Base-by-base conservation (phyloP, 176 grass and related monocot species). In the Coix lacrymajobi region DNA sequence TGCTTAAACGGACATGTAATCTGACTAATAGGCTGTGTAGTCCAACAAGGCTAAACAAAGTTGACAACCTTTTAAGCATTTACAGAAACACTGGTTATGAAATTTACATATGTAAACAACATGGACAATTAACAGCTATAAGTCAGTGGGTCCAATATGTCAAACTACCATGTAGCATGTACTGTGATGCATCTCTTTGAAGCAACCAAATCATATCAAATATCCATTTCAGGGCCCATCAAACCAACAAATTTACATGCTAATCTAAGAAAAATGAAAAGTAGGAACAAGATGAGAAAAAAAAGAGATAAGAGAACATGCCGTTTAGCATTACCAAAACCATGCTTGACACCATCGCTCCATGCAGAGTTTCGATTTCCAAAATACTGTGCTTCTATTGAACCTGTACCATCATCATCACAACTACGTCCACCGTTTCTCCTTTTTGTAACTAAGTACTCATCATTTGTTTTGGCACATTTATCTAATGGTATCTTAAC, bases 261-360 rank as follows among this genome's bases (percentile, higher is more conserved):
- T 19, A 70, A 38, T 85, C 33, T 65, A 70, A 25, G 31, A 71
- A 66, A 79, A 73, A 63, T 16, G 11, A 33, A 37, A 81, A 7
- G 38, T 49, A 89, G 8, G 10, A 77, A 71, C 6, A 56, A 62
- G 25, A 81, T 71, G 72, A 63, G 57, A 73, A 41, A 30, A 41
- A 30, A 81, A 43, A 48, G 83, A 78, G 73, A 83, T 56, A 86
- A 80, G 77, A 87, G 81, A 81, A 87, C 81, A 65, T 88, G 86
- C 85, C 85, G 78, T 85, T 82, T 71, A 85, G 77, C 72, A 82
- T 88, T 91, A 91, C 90, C 86, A 85, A 82, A 79, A 91, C 78
- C 86, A 85, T 85, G 46, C 30, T 81, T 72, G 32, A 37, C 78
- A 85, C 61, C 20, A 4, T 88, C 41, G 20, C 70, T 58, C 60